Evolutionary conservation across 768 basidiomycete genomes (phyloP).

Genomic region (Calocybe gangraenosa): DNA sequence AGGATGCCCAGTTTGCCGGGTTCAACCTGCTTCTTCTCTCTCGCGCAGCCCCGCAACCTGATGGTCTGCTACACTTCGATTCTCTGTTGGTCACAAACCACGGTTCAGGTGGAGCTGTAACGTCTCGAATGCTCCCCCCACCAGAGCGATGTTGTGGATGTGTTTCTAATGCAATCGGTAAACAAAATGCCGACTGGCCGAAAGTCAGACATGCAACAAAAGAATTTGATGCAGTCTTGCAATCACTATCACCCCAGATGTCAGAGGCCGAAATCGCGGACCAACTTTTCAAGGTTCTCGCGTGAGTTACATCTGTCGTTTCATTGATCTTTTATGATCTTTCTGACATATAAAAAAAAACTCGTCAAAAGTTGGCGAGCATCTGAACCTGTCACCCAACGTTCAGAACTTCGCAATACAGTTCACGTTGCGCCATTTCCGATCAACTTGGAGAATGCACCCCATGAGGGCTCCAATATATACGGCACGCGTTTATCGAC

Average conservation of each 20-base stretch:
- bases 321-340: conserved; percentile 14
- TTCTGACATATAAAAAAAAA: conserved; percentile 21
- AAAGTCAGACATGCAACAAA: conserved; percentile 62
- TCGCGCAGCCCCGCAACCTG: conserved; percentile 27
- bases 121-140: conserved; percentile 45
- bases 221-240: conserved; percentile 41
- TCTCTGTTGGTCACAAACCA: conserved; percentile 62
- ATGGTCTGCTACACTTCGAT: conserved; percentile 40
- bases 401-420: conserved; percentile 56
- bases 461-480: conserved; percentile 14
- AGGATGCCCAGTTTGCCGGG: conserved; percentile 61
- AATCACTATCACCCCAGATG: conserved; percentile 28
- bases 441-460: conserved; percentile 26
- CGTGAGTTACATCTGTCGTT: conserved; percentile 45
- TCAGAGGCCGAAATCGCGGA: conserved; percentile 53
- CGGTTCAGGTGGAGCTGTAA: conserved; percentile 62
- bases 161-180: conserved; percentile 75
- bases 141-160: conserved; percentile 51
- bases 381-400: conserved; percentile 40
- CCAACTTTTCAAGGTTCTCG: conserved; percentile 60
- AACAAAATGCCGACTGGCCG: conserved; percentile 60
- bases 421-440: conserved; percentile 56
- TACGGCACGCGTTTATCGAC: conserved; percentile 78
- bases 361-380: conserved; percentile 39
- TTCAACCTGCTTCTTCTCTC: conserved; percentile 77